Conservation (phyloP, 176 grass and related monocot genomes). For the Aegilops sharonensis region DNA sequence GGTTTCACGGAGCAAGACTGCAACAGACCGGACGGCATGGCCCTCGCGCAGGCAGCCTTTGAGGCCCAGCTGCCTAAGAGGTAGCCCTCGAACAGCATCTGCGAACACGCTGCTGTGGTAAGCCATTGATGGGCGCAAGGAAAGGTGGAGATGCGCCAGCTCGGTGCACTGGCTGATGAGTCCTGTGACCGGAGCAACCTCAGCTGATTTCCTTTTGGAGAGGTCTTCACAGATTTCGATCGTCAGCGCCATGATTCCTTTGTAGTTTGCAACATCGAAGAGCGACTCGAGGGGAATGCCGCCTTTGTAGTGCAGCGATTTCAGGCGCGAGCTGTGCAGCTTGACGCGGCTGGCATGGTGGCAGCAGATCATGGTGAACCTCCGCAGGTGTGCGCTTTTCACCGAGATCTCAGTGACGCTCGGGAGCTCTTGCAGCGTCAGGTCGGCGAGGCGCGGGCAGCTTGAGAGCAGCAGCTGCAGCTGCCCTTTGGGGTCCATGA, state of each 20-base stretch:
- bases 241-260: background rate
- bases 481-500: background rate
- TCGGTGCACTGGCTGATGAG: background rate
- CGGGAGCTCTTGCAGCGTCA: constrained; percentile 14
- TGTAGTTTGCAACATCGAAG: background rate
- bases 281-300: background rate
- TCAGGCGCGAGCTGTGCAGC: background rate
- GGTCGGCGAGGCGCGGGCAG: background rate
- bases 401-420: background rate
- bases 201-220: background rate
- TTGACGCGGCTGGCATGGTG: constrained; percentile 1
- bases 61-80: background rate
- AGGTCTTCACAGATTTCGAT: constrained; percentile 4
- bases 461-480: background rate
- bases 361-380: background rate
- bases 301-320: constrained; percentile 8
- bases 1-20: background rate
- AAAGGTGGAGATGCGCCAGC: background rate
- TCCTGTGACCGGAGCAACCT: background rate
- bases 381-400: background rate
- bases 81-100: background rate
- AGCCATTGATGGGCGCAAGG: background rate
- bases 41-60: constrained; percentile 9
- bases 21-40: background rate
- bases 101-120: background rate